These are phyloP conservation scores for Cornus controversa DNA, from an alignment of 148 eudicot species.

Conservation along the genomic window DNA sequence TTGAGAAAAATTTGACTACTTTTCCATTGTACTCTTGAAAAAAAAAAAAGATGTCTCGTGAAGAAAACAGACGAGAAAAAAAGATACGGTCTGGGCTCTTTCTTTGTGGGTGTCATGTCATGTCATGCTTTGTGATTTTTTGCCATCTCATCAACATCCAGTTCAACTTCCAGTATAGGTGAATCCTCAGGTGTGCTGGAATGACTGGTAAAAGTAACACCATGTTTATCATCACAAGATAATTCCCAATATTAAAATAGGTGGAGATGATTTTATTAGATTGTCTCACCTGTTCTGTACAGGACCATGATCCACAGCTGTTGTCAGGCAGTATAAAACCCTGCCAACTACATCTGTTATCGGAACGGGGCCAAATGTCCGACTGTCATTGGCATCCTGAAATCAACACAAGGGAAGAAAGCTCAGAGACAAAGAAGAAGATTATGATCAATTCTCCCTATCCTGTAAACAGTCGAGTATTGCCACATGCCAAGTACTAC, in stretches of 20 bases:
- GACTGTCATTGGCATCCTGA: too few relatives aligned
- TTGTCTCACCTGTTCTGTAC: too few relatives aligned
- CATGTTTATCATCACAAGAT: neutral
- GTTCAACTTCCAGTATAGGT: conserved; percentile 74
- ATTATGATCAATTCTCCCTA: neutral
- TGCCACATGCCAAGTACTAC: neutral
- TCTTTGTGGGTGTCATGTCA: neutral
- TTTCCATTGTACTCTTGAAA: conserved; percentile 3
- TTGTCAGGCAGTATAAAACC: too few relatives aligned
- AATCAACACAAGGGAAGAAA: too few relatives aligned
- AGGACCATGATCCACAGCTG: too few relatives aligned
- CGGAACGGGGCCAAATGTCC: too few relatives aligned
- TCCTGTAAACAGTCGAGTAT: neutral
- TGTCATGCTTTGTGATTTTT: conserved; percentile 64
- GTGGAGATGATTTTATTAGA: too few relatives aligned
- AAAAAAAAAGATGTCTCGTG: neutral
- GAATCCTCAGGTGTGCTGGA: conserved; percentile 45
- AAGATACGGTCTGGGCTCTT: conserved; percentile 2
- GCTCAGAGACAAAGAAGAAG: neutral
- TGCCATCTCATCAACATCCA: conserved; percentile 90
- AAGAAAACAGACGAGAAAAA: neutral
- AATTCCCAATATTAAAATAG: too few relatives aligned
- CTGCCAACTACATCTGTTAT: too few relatives aligned
- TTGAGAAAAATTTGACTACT: conserved; percentile 9
- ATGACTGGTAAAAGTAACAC: neutral